Evolutionary conservation across 2,329 filamentous ascomycete species (phyloP).

Genomic region (Stenocarpella maydis): DNA sequence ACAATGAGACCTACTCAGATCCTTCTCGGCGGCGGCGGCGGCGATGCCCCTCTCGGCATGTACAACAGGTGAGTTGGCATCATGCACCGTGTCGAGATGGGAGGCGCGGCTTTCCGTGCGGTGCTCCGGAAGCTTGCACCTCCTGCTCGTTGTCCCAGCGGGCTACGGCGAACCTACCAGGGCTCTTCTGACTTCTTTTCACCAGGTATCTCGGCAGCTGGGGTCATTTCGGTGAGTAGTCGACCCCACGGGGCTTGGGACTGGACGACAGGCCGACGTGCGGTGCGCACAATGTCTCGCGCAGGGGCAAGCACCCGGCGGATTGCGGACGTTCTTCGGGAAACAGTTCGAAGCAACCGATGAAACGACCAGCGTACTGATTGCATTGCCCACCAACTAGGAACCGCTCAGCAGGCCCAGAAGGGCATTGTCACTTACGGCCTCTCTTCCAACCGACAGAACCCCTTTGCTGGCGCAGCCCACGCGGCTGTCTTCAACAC

Average conservation of each 20-base stretch:
- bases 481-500: conserved; percentile 94
- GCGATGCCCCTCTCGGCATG: conserved; percentile 50
- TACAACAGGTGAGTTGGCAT: conserved; percentile 53
- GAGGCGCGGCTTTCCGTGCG: conserved; percentile 18
- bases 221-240: conserved; percentile 76
- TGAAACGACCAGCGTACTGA: conserved; percentile 48
- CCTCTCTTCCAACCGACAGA: conserved; percentile 87
- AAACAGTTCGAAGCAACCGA: background rate
- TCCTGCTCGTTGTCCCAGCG: background rate
- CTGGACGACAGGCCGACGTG: background rate
- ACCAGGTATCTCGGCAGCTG: conserved; percentile 76
- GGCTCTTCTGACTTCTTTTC: conserved; percentile 38
- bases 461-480: conserved; percentile 79
- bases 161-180: background rate
- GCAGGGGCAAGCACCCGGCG: background rate
- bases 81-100: background rate
- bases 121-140: background rate
- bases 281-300: too few relatives aligned
- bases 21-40: conserved; percentile 50
- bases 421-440: conserved; percentile 75
- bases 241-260: background rate
- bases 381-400: background rate
- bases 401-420: conserved; percentile 55
- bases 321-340: background rate
- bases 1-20: conserved; percentile 58